These are phyloP conservation scores for Angomonas ambiguus DNA, from an alignment of 208 protist species.

Conservation along the genomic window DNA sequence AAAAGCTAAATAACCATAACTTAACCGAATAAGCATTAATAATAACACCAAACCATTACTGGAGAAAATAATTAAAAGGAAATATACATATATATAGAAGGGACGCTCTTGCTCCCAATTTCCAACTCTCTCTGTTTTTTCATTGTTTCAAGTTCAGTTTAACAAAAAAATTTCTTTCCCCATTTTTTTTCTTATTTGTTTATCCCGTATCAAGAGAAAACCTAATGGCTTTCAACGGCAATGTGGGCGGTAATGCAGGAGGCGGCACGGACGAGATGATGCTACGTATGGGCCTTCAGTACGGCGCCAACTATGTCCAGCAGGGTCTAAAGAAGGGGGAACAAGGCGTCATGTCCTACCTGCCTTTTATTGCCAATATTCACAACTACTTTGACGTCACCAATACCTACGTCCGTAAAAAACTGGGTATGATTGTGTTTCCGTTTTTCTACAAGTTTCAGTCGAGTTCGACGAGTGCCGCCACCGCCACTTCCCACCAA, in stretches of 20 bases:
- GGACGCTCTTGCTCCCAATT: too few relatives aligned
- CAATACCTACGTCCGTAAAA: constrained; percentile 71
- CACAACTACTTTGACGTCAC: constrained; percentile 71
- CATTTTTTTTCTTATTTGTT: constrained; percentile 7
- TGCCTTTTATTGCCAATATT: constrained; percentile 51
- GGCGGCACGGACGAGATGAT: constrained; percentile 35
- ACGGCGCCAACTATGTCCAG: constrained; percentile 67
- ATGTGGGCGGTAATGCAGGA: too few relatives aligned
- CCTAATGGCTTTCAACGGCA: too few relatives aligned
- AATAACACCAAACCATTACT: not conserved
- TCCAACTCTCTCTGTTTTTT: constrained; percentile 3
- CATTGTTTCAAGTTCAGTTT: too few relatives aligned
- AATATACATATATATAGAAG: constrained; percentile 3
- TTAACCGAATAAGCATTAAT: not conserved
- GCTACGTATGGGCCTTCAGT: constrained; percentile 73
- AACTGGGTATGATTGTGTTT: constrained; percentile 64
- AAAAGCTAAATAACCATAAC: constrained; percentile 36
- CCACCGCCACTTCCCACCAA: too few relatives aligned
- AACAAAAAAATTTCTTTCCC: not conserved
- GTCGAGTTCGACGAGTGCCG: too few relatives aligned
- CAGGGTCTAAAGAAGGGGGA: constrained; percentile 58
- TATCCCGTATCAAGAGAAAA: too few relatives aligned
- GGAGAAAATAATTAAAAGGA: constrained; percentile 1
- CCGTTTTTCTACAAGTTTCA: constrained; percentile 36
- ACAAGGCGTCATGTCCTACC: constrained; percentile 41